Evolutionary conservation across 1,284 basidiomycete species (phyloP), one percentile per base, ranked within the genome.

Genomic region (Sanguinoderma infundibulare): DNA sequence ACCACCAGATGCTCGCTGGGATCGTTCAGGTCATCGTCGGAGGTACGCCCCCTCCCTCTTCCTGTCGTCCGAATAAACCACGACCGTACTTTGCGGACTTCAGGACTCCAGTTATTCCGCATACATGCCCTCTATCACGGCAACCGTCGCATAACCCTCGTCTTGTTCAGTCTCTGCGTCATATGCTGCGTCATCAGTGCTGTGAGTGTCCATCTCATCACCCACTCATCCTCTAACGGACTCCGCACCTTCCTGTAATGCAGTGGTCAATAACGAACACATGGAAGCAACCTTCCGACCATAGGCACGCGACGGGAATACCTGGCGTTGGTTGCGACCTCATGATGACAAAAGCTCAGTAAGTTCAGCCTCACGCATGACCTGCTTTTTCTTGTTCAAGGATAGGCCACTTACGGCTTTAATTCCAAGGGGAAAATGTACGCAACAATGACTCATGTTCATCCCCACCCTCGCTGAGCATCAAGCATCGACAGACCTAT

Each of bases 1-100:
- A 50, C 32, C 59, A 60, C 26, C 59, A 60, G 47, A 47, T 60
- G 26, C 36, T 60, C 2, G 46, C 53, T 9, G 53, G 47, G 14
- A 10, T 60, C 8, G 8, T 36, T 8, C 59, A 60, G n/a, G 14
- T 55, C n/a, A 34, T 55, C 14, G 53, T 60, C n/a, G 53, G 35
- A 51, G 53, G 59, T 60, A 17, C 17, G 30, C n/a, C 20, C 5
- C n/a, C n/a, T n/a, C n/a, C n/a, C n/a, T n/a, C n/a, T n/a, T n/a
- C n/a, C n/a, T n/a, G n/a, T n/a, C n/a, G n/a, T n/a, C n/a, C n/a
- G n/a, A n/a, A n/a, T n/a, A n/a, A n/a, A n/a, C n/a, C n/a, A n/a
- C n/a, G n/a, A n/a, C n/a, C n/a, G n/a, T n/a, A n/a, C n/a, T 36
- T 30, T 30, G 14, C 47, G 17, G 17, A 20, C 14, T 9, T n/a